A percentile compares a stretch with the other conserved stretches of the same genome.
phyloP scores from a whole-genome alignment of 2,329 filamentous ascomycete species.

The Cladosporium sp. region DNA sequence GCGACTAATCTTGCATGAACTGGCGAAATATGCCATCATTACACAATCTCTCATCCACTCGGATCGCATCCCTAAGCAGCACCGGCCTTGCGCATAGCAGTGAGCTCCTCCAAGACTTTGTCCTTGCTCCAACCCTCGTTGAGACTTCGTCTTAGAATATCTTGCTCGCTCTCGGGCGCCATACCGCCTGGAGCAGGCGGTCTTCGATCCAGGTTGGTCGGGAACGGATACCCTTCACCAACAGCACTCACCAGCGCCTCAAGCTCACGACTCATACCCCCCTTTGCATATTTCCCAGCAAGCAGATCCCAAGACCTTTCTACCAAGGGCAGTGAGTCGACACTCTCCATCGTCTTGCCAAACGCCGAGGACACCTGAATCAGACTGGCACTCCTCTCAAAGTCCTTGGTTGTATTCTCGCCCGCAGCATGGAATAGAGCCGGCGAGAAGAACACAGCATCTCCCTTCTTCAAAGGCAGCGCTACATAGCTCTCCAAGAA shows the following conservation, averaged over 20 bases:
- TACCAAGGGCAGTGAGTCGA: conserved; percentile 50
- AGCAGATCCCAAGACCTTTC: conserved; percentile 44
- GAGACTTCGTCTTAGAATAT: conserved; percentile 46
- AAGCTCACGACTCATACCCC: conserved; percentile 41
- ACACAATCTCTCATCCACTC: not conserved
- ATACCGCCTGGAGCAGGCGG: conserved; percentile 54
- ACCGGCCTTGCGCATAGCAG: conserved; percentile 19
- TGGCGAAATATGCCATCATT: no score
- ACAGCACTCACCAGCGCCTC: conserved; percentile 49
- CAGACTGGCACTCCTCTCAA: conserved; percentile 57
- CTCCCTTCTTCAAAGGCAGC: conserved; percentile 51
- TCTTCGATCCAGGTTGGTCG: conserved; percentile 57
- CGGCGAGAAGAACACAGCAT: conserved; percentile 62
- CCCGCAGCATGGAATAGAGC: conserved; percentile 62
- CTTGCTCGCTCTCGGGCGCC: conserved; percentile 58
- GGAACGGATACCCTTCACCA: conserved; percentile 58
- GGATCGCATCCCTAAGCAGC: no score
- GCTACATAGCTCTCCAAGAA: conserved; percentile 53
- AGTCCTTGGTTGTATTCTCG: conserved; percentile 46
- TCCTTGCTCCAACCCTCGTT: conserved; percentile 37
- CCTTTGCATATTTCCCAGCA: conserved; percentile 26
- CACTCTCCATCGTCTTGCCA: conserved; percentile 60
- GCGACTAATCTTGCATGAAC: no score
- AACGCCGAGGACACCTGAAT: conserved; percentile 60
- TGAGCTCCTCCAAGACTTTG: conserved; percentile 34